Evolutionary conservation across 2,329 filamentous ascomycete species (phyloP).

Genomic region (Ophiostoma perfectum): DNA sequence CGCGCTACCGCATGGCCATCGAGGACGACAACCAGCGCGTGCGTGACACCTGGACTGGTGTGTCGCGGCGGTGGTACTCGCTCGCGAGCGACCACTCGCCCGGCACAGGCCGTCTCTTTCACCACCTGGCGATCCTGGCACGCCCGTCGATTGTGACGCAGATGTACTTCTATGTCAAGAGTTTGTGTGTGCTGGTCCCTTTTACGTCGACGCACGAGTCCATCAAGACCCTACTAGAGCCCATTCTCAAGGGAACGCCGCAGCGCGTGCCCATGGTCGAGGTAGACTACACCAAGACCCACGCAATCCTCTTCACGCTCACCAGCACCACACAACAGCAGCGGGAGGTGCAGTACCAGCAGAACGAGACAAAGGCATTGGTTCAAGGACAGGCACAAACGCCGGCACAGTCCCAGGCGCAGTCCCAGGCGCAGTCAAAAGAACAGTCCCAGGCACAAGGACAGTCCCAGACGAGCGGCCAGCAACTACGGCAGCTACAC

Average conservation of each 20-base stretch:
- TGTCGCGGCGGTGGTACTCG: constrained; percentile 78
- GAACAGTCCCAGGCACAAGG: neutral
- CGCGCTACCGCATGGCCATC: constrained; percentile 83
- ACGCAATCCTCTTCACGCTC: constrained; percentile 56
- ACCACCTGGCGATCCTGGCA: constrained; percentile 78
- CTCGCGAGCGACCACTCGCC: constrained; percentile 74
- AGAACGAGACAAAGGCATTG: neutral
- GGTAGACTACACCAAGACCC: constrained; percentile 55
- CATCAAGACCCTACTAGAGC: constrained; percentile 64
- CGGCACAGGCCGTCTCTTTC: constrained; percentile 71
- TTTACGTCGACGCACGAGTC: constrained; percentile 65
- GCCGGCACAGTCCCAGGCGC: neutral
- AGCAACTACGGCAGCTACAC: neutral
- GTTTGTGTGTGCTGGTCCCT: constrained; percentile 60
- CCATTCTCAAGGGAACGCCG: constrained; percentile 38
- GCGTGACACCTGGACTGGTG: constrained; percentile 73
- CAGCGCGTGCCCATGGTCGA: constrained; percentile 45
- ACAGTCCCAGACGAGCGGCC: neutral
- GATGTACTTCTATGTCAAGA: constrained; percentile 66
- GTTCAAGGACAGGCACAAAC: too few relatives aligned
- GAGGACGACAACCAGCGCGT: constrained; percentile 74
- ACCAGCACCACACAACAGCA: neutral
- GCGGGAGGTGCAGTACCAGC: neutral
- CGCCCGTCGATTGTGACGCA: constrained; percentile 65
- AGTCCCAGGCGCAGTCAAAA: neutral